phyloP scores from a whole-genome alignment of 1,284 basidiomycete species.

The Coriolopsis trogii region DNA sequence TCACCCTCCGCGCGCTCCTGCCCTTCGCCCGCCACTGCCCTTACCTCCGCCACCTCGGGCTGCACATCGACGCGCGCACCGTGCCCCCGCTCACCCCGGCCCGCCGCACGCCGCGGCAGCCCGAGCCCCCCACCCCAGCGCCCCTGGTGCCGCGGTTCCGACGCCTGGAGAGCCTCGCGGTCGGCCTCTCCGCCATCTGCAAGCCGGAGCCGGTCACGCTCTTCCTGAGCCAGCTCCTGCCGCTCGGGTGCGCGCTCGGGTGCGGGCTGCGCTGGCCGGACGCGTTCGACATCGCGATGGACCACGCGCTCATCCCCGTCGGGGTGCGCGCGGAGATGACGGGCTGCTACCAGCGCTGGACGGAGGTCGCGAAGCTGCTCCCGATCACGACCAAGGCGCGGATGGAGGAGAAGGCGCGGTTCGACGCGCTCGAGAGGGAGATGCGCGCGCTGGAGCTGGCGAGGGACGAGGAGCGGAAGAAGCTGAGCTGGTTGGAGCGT shows the following conservation, averaged over 20 bases:
- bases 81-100: conserved; percentile 12
- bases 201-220: conserved; percentile 47
- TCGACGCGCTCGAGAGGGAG: conserved; percentile 41
- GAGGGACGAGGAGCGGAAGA: conserved; percentile 46
- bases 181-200: conserved; percentile 53
- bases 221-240: conserved; percentile 53
- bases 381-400: conserved; percentile 30
- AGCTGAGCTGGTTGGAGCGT: conserved; percentile 40
- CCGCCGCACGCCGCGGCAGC: background rate
- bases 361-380: conserved; percentile 30
- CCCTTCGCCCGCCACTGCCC: conserved; percentile 57
- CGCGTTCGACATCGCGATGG: conserved; percentile 33
- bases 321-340: conserved; percentile 25
- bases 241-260: conserved; percentile 44
- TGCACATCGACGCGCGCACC: conserved; percentile 50
- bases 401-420: conserved; percentile 40
- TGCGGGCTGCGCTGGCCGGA: conserved; percentile 38
- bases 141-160: conserved; percentile 41
- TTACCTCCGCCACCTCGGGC: conserved; percentile 49
- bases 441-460: conserved; percentile 48
- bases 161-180: conserved; percentile 43
- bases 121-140: too few relatives aligned
- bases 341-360: conserved; percentile 29
- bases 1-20: conserved; percentile 51
- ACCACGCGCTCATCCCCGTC: conserved; percentile 28